Base-by-base conservation (phyloP, 805 yeast species). In the Suhomyces tanzawaensis region DNA sequence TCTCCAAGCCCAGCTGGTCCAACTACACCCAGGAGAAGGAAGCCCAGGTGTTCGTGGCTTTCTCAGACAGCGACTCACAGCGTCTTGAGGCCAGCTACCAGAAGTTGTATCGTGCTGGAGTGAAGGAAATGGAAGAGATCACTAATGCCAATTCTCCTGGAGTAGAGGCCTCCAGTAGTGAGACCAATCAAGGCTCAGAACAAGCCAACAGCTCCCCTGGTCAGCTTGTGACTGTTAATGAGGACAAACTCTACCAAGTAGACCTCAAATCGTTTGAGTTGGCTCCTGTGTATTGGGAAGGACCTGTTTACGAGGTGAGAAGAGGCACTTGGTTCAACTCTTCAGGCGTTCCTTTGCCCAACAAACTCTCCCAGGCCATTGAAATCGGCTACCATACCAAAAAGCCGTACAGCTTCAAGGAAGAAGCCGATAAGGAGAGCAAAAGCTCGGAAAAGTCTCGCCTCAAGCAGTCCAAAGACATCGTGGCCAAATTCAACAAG, bases 201-300 rank as follows among this genome's bases (percentile, higher is more conserved):
- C n/a, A n/a, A n/a, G n/a, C n/a, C n/a, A n/a, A n/a, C n/a, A n/a
- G n/a, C n/a, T 7, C 31, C 16, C 31, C 31, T 5, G 28, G 14
- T 9, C 13, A 4, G 2, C 3, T 44, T 1, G 75, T 84, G 3
- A 74, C 75, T 1, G 97, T 91, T 1, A 82, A 82, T 53, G 95
- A 87, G 51, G 98, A 90, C 53, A 75, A 77, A 17, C 64, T 91
- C 18, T 85, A 85, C 51, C 77, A 79, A 50, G 96, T 88, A 4
- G 79, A 87, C 51, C 43, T 91, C 15, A 45, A 53, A 0, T 58
- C 63, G 5, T 71, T 79, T 59, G 71, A 70, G 34, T 57, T 90
- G 50, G 47, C 62, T 3, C 95, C 98, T 0, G 74, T 81, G 0
- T 91, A 81, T 56, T 91, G 97, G 97, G 80, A 78, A 6, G 97